Base-by-base conservation (phyloP, 345 rosid genomes). In the Eucalyptus melliodora region DNA sequence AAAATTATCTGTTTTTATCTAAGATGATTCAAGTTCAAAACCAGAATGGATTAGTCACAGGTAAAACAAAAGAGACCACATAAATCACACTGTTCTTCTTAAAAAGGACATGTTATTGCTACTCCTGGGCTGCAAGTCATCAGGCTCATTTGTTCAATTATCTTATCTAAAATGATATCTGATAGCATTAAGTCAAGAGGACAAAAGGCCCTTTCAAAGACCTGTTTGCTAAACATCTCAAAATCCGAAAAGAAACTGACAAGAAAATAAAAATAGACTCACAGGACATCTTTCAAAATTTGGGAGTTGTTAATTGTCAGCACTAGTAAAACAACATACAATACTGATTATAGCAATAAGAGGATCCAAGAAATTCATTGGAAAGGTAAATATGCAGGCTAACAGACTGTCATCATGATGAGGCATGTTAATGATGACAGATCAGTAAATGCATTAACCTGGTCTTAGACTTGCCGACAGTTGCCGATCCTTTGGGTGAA, bases 381-480 rank as follows among this genome's bases (percentile, higher is more conserved):
- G 83, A 77, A 24, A 77, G 47, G 83, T 40, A 77, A 77, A 77
- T 40, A 77, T 6, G 47, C 83, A 77, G 47, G 45, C 47, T 21
- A 77, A 77, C 85, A 21, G 85, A 77, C 15, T 4, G 85, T 77
- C 27, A 21, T 77, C 83, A 77, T 40, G 47, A 40, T 37, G 30
- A 72, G 89, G 55, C 83, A 88, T 40, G 65, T 88, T 60, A 77
- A 86, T 62, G 89, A 87, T 69, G 65, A 65, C 53, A 89, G 88
- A 83, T 44, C 88, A 80, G 56, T 24, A 81, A 91, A 87, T 83
- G 88, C 86, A 82, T 67, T 45, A 77, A 97, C 99, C 99, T 97
- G 92, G 95, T 96, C 88, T 51, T 93, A 40, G 98, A 94, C 91
- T 90, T 92, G 83, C 94, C 31, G 88, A 96, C 93, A 91, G 91